These are phyloP conservation scores for Podosphaera xanthii DNA, from an alignment of 2,329 filamentous ascomycete species.

Conservation along the genomic window DNA sequence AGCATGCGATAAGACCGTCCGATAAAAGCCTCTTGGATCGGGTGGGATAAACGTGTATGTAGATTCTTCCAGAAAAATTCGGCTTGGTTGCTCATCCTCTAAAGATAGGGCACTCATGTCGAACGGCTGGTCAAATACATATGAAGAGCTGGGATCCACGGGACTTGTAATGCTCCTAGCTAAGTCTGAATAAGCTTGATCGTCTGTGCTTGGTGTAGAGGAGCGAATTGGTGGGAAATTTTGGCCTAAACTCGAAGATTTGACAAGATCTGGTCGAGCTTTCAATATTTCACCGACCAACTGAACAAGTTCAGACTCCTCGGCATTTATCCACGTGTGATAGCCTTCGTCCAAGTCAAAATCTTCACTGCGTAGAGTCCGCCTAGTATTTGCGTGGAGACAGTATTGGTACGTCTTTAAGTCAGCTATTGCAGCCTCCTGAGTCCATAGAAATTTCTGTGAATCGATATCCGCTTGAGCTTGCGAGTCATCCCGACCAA, in stretches of 20 bases:
- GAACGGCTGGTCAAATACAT: conserved; percentile 20
- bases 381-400: conserved; percentile 53
- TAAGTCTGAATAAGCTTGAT: conserved; percentile 29
- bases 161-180: conserved; percentile 27
- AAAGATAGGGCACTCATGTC: conserved; percentile 15
- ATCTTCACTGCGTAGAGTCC: conserved; percentile 59
- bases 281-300: conserved; percentile 85
- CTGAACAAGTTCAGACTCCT: conserved; percentile 65
- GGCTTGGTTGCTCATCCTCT: conserved; percentile 12
- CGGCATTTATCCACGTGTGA: conserved; percentile 75
- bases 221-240: conserved; percentile 33
- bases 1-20: conserved; percentile 57
- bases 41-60: conserved; percentile 77
- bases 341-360: conserved; percentile 82
- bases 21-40: conserved; percentile 64
- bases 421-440: conserved; percentile 73
- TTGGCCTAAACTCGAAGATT: conserved; percentile 29
- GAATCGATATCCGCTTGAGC: conserved; percentile 74
- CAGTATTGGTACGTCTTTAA: conserved; percentile 85
- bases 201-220: conserved; percentile 17
- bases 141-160: conserved; percentile 17
- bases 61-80: conserved; percentile 28
- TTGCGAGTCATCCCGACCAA: conserved; percentile 54
- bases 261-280: conserved; percentile 65
- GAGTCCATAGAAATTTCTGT: conserved; percentile 65